Conservation (phyloP, 768 basidiomycete species). For the Stropharia rugosoannulata region DNA sequence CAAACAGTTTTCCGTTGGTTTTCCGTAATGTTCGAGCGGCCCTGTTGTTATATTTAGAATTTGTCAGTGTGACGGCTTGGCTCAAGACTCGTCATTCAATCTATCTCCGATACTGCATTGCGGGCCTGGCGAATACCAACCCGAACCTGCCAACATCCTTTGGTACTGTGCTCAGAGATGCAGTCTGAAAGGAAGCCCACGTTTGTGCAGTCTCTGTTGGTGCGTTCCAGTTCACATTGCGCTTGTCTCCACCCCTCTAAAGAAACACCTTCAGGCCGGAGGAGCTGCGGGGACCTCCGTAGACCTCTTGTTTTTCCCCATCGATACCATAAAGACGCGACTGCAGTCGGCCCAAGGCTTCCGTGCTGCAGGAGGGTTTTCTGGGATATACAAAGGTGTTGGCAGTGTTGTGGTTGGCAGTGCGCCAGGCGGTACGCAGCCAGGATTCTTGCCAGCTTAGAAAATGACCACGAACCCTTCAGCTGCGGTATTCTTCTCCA, state of each 20-base stretch:
- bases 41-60: too few species aligned
- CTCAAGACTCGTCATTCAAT: too few species aligned
- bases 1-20: too few species aligned
- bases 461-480: neutral
- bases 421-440: conserved; percentile 81
- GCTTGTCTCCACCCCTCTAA: conserved; percentile 4
- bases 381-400: conserved; percentile 88
- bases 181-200: conserved; percentile 23
- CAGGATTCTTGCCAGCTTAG: neutral
- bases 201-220: conserved; percentile 30
- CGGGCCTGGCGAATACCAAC: too few species aligned
- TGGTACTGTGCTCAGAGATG: conserved; percentile 2
- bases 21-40: too few species aligned
- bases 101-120: too few species aligned
- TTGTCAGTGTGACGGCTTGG: too few species aligned
- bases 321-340: conserved; percentile 96
- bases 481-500: conserved; percentile 96
- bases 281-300: conserved; percentile 92
- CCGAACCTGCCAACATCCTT: too few species aligned
- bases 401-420: conserved; percentile 95
- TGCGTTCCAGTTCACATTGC: conserved; percentile 8
- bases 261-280: conserved; percentile 63
- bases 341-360: conserved; percentile 91
- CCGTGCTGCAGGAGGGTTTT: conserved; percentile 80
- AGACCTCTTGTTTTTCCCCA: conserved; percentile 93